Evolutionary conservation across 495 filamentous ascomycete species (phyloP), one percentile per base, ranked within the genome.

Genomic region (Trichoderma gamsii): DNA sequence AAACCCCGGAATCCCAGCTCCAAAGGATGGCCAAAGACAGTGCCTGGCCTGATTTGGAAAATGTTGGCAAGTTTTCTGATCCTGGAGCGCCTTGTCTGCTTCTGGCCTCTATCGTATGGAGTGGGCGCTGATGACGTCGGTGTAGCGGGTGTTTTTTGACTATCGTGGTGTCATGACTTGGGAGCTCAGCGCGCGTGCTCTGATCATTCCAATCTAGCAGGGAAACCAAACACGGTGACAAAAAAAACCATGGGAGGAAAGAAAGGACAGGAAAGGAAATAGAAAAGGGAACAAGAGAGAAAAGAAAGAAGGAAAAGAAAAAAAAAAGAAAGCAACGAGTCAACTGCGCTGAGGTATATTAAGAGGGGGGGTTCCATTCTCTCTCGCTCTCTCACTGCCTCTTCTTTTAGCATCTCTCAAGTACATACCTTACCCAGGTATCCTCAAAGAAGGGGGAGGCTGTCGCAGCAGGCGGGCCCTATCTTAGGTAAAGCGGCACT

Each of bases 41-140:
- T 5, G 35, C 35, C n/a, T n/a, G 35, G 5, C 35, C 35, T 38
- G 35, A 38, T 38, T 38, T 38, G 29, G 29, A 29, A 29, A 4
- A 29, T 29, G 29, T 1, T 29, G 35, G 35, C 35, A 38, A 38
- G 35, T 7, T 38, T 38, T 38, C 29, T 29, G 29, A 9, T 38
- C 35, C 35, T n/a, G 51, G 23, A n/a, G 8, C 56, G 56, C 56
- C 56, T 61, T 32, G 27, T 61, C 56, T 61, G 44, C 6, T n/a
- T 49, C 15, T n/a, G 35, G 35, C 35, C 7, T 38, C 44, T 49
- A 16, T 15, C 13, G 44, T 2, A n/a, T 16, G 44, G 15, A 49
- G 56, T 61, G 56, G 56, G 56, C n/a, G 56, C 56, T 61, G 56
- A 61, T 61, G 56, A 61, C 56, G 56, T 61, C 56, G 56, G 56